These are phyloP conservation scores for Pseudognaphalium luteoalbum DNA, from an alignment of 129 eudicot species.

Conservation along the genomic window DNA sequence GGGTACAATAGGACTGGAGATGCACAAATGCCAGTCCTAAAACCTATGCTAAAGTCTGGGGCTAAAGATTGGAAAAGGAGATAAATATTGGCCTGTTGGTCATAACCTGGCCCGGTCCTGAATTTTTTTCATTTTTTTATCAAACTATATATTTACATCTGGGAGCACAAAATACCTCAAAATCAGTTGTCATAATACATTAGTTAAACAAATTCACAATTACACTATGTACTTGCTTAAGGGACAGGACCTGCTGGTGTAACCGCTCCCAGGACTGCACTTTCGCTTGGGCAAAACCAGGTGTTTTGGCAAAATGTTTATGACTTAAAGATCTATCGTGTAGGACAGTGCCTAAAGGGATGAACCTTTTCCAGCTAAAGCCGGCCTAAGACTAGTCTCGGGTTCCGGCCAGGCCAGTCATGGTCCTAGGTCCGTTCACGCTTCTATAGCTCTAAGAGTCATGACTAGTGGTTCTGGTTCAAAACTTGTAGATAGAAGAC, in stretches of 20 bases:
- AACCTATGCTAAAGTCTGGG: not conserved
- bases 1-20: not conserved
- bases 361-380: not conserved
- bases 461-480: not conserved
- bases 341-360: not conserved
- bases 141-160: not conserved
- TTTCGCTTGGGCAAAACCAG: too few species aligned
- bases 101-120: not conserved
- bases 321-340: too few species aligned
- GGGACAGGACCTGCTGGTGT: not conserved
- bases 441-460: not conserved
- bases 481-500: not conserved
- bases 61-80: not conserved
- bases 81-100: not conserved
- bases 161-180: not conserved
- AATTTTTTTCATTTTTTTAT: not conserved
- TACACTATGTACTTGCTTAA: not conserved
- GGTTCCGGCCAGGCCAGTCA: not conserved
- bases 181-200: not conserved
- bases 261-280: too few species aligned
- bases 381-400: not conserved
- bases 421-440: not conserved
- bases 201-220: too few species aligned
- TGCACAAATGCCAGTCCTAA: not conserved
- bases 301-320: too few species aligned